Percentiles rank a stretch among this genome's conserved stretches.
phyloP scores from a whole-genome alignment of 2,329 filamentous ascomycete genomes.

The Ophiosphaerella korrae region DNA sequence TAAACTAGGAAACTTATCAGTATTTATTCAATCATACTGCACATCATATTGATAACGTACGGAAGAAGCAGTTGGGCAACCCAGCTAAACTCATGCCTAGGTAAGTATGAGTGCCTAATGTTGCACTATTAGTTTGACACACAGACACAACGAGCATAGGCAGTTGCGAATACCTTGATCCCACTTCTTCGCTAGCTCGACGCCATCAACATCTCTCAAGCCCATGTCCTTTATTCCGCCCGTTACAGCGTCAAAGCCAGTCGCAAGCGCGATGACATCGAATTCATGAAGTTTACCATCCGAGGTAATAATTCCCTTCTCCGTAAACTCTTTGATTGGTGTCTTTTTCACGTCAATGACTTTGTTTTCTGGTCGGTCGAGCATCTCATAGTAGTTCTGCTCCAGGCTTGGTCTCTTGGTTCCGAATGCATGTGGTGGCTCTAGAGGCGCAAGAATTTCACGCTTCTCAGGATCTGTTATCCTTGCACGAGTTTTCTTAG shows the following conservation, averaged over 20 bases:
- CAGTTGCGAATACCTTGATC: slow-evolving; percentile 29
- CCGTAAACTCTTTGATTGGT: slow-evolving; percentile 47
- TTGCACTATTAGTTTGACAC: neutral
- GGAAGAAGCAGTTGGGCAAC: slow-evolving; percentile 27
- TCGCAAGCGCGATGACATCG: slow-evolving; percentile 53
- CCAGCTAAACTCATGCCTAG: slow-evolving; percentile 51
- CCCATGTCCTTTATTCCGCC: slow-evolving; percentile 50
- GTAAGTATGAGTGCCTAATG: slow-evolving; percentile 43
- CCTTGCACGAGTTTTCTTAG: slow-evolving; percentile 49
- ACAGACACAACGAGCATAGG: neutral
- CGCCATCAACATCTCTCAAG: slow-evolving; percentile 44
- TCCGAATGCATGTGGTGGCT: slow-evolving; percentile 53
- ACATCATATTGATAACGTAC: slow-evolving; percentile 12
- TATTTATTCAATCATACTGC: neutral
- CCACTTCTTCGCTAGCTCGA: slow-evolving; percentile 49
- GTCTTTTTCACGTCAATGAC: slow-evolving; percentile 51
- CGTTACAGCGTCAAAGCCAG: slow-evolving; percentile 54
- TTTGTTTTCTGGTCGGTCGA: slow-evolving; percentile 50
- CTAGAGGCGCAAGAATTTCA: slow-evolving; percentile 53
- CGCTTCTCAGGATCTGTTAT: slow-evolving; percentile 52
- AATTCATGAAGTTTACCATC: slow-evolving; percentile 51
- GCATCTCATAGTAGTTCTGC: slow-evolving; percentile 54
- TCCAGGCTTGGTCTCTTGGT: slow-evolving; percentile 55
- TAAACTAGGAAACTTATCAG: slow-evolving; percentile 39
- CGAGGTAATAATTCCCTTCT: slow-evolving; percentile 47